phyloP scores from a whole-genome alignment of 2,329 filamentous ascomycete species.

The Tolypocladium ovalisporum region DNA sequence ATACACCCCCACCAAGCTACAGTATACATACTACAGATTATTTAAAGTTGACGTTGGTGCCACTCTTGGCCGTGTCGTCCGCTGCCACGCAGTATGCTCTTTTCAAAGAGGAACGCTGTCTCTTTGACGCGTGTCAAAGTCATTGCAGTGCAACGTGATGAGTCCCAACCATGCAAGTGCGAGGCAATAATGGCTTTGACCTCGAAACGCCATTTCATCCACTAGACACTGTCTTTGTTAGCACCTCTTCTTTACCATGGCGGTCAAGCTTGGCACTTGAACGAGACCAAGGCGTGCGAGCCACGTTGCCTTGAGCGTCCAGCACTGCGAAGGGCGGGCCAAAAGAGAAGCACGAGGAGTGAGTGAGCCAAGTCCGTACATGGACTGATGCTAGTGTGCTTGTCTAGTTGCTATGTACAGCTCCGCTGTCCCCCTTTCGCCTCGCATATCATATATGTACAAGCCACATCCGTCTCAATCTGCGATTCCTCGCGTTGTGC shows the following conservation, averaged over 20 bases:
- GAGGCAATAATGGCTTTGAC: neutral
- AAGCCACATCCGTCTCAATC: neutral
- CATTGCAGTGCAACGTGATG: neutral
- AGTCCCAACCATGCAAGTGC: neutral
- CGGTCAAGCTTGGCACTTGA: neutral
- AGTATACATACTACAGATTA: neutral
- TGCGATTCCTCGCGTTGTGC: neutral
- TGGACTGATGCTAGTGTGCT: neutral
- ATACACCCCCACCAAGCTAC: neutral
- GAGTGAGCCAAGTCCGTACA: neutral
- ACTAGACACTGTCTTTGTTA: neutral
- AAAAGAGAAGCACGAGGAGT: neutral
- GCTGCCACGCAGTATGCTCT: neutral
- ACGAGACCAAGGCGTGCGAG: neutral
- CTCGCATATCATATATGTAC: neutral
- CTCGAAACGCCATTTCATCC: neutral
- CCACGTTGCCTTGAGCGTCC: neutral
- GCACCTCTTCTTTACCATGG: neutral
- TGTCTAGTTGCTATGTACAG: neutral
- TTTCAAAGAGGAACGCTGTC: neutral
- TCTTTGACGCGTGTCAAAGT: neutral
- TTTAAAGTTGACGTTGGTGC: neutral
- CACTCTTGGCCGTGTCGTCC: neutral
- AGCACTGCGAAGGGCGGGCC: neutral
- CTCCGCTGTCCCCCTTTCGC: neutral